Base-by-base conservation (phyloP, 1,139 yeast genomes). In the Kodamaea plutei region DNA sequence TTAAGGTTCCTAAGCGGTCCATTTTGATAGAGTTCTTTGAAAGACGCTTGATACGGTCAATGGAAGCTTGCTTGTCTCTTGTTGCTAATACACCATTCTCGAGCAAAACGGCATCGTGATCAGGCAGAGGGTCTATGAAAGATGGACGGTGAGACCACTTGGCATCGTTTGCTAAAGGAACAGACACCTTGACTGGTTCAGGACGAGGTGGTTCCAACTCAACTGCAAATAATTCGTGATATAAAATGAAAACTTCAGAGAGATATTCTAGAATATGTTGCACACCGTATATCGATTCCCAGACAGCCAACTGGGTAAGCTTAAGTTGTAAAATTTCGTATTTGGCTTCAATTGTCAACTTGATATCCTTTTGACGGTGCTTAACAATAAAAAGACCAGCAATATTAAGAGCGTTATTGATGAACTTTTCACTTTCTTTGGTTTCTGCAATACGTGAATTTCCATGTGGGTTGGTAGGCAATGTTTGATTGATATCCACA, bases 231-330 rank as follows among this genome's bases (percentile, higher is more conserved):
- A 84, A 58, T 30, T 61, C 69, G 31, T 75, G 72, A 46, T 71
- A 83, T 12, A 81, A 54, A 10, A 69, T 69, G 45, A 87, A 81
- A 8, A 84, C 70, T 30, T 78, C 88, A 2, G 84, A 73, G 15
- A 88, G 56, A 29, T 66, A 64, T 31, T 81, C 88, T 43, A 85
- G 55, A 3, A 88, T 78, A 29, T 72, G 74, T 18, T 69, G 67
- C 1, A 72, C 61, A 3, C 88, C 91, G 36, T 78, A 66, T 7
- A 72, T 59, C 6, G 77, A 70, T 48, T 85, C 93, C 36, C 78
- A 61, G 10, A 87, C 64, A 3, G 89, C 80, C 30, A 87, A 58
- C 44, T 83, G 88, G 0, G 95, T 81, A 54, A 84, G 65, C 46
- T 84, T 84, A 48, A 87, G 63, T 50, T 84, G 87, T 18, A 87